phyloP scores from a whole-genome alignment of 2,329 filamentous ascomycete genomes.

The Juglanconis sp. region DNA sequence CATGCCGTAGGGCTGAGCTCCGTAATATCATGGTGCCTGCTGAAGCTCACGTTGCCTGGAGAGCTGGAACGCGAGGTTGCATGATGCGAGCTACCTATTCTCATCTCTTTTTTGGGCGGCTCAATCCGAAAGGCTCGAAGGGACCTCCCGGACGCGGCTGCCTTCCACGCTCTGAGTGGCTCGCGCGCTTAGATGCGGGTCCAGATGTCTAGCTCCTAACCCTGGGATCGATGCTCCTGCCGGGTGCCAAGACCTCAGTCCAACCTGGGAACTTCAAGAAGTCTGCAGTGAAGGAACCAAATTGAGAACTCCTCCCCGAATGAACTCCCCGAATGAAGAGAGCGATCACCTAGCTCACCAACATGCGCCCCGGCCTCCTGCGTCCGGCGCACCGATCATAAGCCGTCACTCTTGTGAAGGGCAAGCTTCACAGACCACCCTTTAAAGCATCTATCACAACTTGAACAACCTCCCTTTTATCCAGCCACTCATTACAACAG shows the following conservation, averaged over 20 bases:
- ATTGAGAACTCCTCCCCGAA: too few species aligned
- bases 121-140: neutral
- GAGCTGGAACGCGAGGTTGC: slow-evolving; percentile 6
- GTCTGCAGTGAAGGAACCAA: too few species aligned
- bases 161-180: neutral
- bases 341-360: neutral
- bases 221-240: too few species aligned
- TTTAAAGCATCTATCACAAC: neutral
- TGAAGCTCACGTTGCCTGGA: slow-evolving; percentile 21
- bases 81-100: neutral
- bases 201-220: neutral
- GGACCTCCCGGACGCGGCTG: neutral
- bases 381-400: neutral
- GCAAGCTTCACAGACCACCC: too few species aligned
- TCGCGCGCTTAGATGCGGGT: neutral
- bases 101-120: slow-evolving; percentile 1
- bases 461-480: neutral
- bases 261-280: too few species aligned
- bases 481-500: neutral
- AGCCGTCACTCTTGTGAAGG: neutral
- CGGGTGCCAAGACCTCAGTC: too few species aligned
- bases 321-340: too few species aligned
- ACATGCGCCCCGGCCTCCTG: neutral
- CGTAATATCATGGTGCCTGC: slow-evolving; percentile 51
- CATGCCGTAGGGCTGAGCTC: slow-evolving; percentile 52